A percentile compares a stretch with the other conserved stretches of the same genome.
These are phyloP conservation scores for Echeveria elegans DNA, from an alignment of 164 flowering plant species.

Conservation along the genomic window DNA sequence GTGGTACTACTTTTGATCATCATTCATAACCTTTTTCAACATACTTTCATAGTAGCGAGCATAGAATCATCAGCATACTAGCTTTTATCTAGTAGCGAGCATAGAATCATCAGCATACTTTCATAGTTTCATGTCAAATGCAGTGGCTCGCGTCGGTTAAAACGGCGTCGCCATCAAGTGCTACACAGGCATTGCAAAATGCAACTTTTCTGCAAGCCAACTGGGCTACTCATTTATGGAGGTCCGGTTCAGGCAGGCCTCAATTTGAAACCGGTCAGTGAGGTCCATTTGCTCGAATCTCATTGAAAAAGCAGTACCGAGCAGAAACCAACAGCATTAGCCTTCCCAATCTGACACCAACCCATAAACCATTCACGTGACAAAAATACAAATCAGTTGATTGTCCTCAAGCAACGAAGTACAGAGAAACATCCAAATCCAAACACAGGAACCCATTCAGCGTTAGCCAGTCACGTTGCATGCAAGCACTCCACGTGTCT, in stretches of 20 bases:
- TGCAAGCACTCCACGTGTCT: background rate
- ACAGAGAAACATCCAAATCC: background rate
- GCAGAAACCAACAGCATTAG: no score
- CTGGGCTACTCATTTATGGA: background rate
- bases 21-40: background rate
- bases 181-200: no score
- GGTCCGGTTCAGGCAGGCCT: constrained; percentile 16
- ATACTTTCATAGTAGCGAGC: constrained; percentile 1
- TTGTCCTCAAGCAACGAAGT: background rate
- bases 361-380: constrained; percentile 1
- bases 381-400: background rate
- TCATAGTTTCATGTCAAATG: background rate
- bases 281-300: background rate
- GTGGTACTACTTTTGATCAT: background rate
- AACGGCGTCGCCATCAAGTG: background rate
- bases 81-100: constrained; percentile 3
- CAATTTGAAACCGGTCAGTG: constrained; percentile 17
- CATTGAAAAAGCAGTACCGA: no score
- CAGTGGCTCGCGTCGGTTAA: background rate
- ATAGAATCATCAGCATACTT: background rate
- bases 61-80: background rate
- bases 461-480: background rate
- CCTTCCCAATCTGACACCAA: no score
- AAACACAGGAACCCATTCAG: constrained; percentile 1
- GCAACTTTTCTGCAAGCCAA: no score